A percentile compares a stretch with the other conserved stretches of the same genome.
These are phyloP conservation scores for Suhomyces kunorum DNA, from an alignment of 1,139 yeast genomes.

Conservation along the genomic window DNA sequence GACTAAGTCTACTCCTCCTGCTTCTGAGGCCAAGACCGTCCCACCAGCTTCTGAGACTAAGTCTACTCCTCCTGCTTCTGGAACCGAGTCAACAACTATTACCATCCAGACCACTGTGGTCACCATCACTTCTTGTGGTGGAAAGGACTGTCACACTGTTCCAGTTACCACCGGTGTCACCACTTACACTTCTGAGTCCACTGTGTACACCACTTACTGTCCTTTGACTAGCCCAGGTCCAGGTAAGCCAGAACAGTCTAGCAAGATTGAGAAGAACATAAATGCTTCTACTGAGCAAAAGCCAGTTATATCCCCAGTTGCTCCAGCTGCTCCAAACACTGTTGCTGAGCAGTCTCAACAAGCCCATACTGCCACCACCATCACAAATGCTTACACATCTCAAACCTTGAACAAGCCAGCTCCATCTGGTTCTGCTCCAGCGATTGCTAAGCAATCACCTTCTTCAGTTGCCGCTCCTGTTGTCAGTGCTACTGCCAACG, in stretches of 20 bases:
- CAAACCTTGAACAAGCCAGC: slow-evolving; percentile 2
- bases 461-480: slow-evolving; percentile 3
- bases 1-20: background rate
- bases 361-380: slow-evolving; percentile 3
- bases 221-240: slow-evolving; percentile 16
- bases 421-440: slow-evolving; percentile 6
- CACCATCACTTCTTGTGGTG: slow-evolving; percentile 14
- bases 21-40: no score
- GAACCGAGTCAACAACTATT: background rate
- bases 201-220: slow-evolving; percentile 23
- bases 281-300: background rate
- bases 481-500: slow-evolving; percentile 9
- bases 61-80: background rate
- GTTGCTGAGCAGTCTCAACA: slow-evolving; percentile 5
- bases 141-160: slow-evolving; percentile 21
- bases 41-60: background rate
- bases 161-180: slow-evolving; percentile 32
- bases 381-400: slow-evolving; percentile 5
- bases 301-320: background rate
- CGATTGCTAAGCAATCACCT: slow-evolving; percentile 4
- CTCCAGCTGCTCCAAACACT: slow-evolving; percentile 2
- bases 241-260: background rate
- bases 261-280: background rate
- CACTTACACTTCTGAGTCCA: slow-evolving; percentile 20
- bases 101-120: slow-evolving; percentile 1